Evolutionary conservation across 2,329 filamentous ascomycete species (phyloP).

Genomic region (Trichoderma atrobrunneum): DNA sequence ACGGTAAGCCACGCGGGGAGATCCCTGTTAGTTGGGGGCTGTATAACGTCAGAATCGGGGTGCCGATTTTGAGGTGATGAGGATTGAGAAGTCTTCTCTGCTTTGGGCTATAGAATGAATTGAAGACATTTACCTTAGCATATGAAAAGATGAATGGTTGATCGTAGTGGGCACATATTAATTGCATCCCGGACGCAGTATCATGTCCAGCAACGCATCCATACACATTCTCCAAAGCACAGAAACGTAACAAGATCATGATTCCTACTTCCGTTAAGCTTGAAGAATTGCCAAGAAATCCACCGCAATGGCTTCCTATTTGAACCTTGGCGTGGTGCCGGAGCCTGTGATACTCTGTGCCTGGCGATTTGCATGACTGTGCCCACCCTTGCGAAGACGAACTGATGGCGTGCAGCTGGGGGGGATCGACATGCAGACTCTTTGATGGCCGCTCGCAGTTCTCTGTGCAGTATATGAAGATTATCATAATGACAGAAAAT

Average conservation of each 20-base stretch:
- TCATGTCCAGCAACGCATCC: background rate
- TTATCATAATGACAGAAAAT: background rate
- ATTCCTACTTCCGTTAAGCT: background rate
- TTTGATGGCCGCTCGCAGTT: background rate
- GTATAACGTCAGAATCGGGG: slow-evolving; percentile 11
- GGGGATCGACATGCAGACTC: background rate
- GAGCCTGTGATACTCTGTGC: background rate
- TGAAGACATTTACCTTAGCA: background rate
- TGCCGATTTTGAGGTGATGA: background rate
- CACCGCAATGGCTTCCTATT: background rate
- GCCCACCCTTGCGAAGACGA: background rate
- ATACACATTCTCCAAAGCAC: background rate
- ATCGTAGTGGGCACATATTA: no score
- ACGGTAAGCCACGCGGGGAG: background rate
- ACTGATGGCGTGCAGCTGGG: background rate
- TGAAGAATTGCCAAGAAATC: background rate
- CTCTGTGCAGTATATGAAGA: background rate
- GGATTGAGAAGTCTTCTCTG: background rate
- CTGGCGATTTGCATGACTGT: slow-evolving; percentile 7
- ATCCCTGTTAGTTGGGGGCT: background rate
- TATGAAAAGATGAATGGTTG: background rate
- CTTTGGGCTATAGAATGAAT: background rate
- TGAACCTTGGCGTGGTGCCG: background rate
- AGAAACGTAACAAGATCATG: background rate
- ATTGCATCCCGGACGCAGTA: background rate